Percentiles rank a stretch among this genome's conserved stretches.
Evolutionary conservation across 2,329 filamentous ascomycete genomes (phyloP).

Genomic region (Ophiostoma tasmaniense): DNA sequence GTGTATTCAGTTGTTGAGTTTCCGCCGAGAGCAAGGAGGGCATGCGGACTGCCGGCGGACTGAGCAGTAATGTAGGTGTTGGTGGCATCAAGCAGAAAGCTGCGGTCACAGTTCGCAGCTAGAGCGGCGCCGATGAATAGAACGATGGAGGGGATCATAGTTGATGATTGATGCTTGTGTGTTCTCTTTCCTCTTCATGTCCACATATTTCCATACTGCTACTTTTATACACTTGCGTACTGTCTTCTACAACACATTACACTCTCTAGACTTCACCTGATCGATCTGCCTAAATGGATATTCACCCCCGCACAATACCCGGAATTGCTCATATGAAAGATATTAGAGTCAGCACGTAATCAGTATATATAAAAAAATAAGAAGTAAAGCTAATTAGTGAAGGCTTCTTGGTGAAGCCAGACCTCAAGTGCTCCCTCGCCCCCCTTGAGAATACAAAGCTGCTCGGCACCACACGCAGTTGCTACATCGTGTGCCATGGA

Average conservation of each 20-base stretch:
- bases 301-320: neutral
- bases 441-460: slow-evolving; percentile 13
- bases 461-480: slow-evolving; percentile 1
- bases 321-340: neutral
- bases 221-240: neutral
- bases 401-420: slow-evolving; percentile 16
- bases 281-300: neutral
- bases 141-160: neutral
- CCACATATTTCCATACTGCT: no score
- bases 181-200: no score
- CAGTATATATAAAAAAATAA: neutral
- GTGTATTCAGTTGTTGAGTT: neutral
- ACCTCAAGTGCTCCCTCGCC: slow-evolving; percentile 9
- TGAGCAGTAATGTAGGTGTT: neutral
- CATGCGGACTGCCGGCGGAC: neutral
- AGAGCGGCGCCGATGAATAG: neutral
- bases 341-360: neutral
- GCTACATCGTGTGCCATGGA: neutral
- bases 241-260: no score
- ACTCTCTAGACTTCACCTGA: neutral
- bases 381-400: slow-evolving; percentile 3
- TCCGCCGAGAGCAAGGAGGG: neutral
- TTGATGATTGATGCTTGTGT: no score
- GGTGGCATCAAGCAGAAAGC: neutral
- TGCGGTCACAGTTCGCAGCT: neutral